Base-by-base conservation (phyloP, 2,329 filamentous ascomycete genomes). In the Penicillium brevicompactum region DNA sequence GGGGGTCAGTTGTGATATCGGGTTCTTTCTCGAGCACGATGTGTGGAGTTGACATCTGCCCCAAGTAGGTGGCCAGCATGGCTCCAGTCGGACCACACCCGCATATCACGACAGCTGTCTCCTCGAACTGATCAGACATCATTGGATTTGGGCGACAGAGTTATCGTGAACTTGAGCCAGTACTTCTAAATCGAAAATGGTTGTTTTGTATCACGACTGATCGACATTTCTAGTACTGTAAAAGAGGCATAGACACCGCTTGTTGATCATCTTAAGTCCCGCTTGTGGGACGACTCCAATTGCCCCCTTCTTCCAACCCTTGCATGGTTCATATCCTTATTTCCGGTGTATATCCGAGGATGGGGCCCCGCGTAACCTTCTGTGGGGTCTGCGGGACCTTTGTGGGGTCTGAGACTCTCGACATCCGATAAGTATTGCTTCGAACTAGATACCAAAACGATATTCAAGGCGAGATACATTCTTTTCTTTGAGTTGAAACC, bases 51-150 rank as follows among this genome's bases (percentile, higher is more conserved):
- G 49, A 48, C 55, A 66, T 60, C 22, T 53, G 59, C 6, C 65
- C 65, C 11, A 72, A 57, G 21, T 69, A 66, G 3, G 57, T 66
- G 3, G 67, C 67, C 1, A 73, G 55, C 53, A 72, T 49, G 8
- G 70, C 67, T 2, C 70, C 70, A 1, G 68, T 70, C 22, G 70
- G 70, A 16, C 70, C 71, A 46, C 70, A 71, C 38, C 71, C 70
- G 42, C 68, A 70, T 32, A 73, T 73, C 5, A 73, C 52, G 14
- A 73, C 64, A 32, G 70, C 66, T 1, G 64, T 68, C 0, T 55
- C 60, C 48, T 63, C 65, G 18, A 37, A 61, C 37, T 58, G 52
- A 31, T 32, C 43, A 16, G 14, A 8, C 6, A 13, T 24, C 43
- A 45, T 45, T 41, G 13, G 24, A 27, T 27, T 27, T 27, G 24